Conservation (phyloP, 768 basidiomycete genomes). For the Naematelia encephala region DNA sequence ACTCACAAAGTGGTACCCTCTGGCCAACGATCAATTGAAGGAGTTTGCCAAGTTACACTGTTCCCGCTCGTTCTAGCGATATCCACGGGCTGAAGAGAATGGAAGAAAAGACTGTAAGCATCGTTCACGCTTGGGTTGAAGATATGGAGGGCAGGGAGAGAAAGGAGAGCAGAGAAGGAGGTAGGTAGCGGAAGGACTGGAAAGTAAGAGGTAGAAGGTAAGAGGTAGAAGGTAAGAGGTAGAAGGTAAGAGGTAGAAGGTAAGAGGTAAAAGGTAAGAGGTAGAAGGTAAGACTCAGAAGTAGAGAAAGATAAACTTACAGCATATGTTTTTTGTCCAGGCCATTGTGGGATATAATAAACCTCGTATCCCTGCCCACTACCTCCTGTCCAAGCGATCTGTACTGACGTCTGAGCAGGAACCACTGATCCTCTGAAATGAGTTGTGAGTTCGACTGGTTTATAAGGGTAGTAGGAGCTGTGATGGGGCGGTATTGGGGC, state of each 20-base stretch:
- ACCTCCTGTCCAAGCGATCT: conserved; percentile 18
- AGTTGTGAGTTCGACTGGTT: conserved; percentile 12
- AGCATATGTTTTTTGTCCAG: conserved; percentile 16
- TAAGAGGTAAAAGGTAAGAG: neutral
- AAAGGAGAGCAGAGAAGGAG: too few relatives aligned
- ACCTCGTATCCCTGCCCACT: conserved; percentile 19
- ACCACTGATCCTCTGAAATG: conserved; percentile 15
- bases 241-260: neutral
- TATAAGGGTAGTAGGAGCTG: neutral
- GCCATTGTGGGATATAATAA: conserved; percentile 27
- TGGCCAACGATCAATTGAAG: conserved; percentile 8
- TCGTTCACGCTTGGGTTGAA: too few relatives aligned
- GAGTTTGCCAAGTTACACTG: conserved; percentile 17
- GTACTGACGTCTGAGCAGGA: conserved; percentile 10
- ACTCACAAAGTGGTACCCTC: conserved; percentile 24
- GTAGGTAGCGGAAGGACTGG: neutral
- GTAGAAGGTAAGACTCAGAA: neutral
- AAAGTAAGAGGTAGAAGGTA: neutral
- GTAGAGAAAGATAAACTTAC: conserved; percentile 7
- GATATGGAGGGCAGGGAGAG: too few relatives aligned
- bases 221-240: neutral
- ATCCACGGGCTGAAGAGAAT: conserved; percentile 19
- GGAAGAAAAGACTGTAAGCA: too few relatives aligned
- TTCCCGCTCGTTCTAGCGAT: conserved; percentile 6
- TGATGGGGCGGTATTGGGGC: neutral